Percentiles rank a stretch among this genome's conserved stretches.
phyloP scores from a whole-genome alignment of 495 filamentous ascomycete genomes.

The Aspergillus avenaceus region DNA sequence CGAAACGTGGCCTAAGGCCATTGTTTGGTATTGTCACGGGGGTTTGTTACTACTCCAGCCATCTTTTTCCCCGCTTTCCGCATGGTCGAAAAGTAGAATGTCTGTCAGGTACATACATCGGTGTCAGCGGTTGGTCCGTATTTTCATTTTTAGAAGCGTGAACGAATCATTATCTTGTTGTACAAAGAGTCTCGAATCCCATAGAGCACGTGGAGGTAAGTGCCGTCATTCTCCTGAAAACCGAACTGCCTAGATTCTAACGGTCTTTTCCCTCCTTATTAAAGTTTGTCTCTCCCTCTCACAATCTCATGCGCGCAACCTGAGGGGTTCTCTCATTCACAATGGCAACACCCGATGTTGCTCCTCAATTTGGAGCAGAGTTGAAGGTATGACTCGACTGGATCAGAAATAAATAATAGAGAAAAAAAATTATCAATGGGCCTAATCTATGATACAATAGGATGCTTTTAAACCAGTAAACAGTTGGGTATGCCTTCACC shows the following conservation, averaged over 20 bases:
- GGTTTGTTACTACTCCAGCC: conserved; percentile 3
- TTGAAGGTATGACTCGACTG: conserved; percentile 63
- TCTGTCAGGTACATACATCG: neutral
- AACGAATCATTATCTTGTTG: conserved; percentile 1
- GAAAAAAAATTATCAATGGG: neutral
- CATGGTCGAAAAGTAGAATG: neutral
- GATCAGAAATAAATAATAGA: neutral
- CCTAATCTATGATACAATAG: conserved; percentile 39
- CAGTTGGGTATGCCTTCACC: conserved; percentile 61
- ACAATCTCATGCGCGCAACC: conserved; percentile 14
- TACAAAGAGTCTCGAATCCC: neutral
- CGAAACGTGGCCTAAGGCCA: conserved; percentile 19
- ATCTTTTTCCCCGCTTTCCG: conserved; percentile 34
- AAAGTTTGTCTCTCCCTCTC: neutral
- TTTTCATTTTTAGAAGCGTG: neutral
- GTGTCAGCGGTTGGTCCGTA: neutral
- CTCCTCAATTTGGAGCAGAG: conserved; percentile 82
- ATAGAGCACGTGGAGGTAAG: neutral
- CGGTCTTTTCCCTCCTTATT: neutral
- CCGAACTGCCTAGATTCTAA: neutral
- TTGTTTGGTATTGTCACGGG: conserved; percentile 34
- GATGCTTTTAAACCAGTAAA: conserved; percentile 95
- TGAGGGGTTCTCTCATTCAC: conserved; percentile 12
- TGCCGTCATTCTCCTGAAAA: neutral
- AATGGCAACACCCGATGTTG: conserved; percentile 73